Base-by-base conservation (phyloP, 495 filamentous ascomycete species). In the Penicillium nucicola region DNA sequence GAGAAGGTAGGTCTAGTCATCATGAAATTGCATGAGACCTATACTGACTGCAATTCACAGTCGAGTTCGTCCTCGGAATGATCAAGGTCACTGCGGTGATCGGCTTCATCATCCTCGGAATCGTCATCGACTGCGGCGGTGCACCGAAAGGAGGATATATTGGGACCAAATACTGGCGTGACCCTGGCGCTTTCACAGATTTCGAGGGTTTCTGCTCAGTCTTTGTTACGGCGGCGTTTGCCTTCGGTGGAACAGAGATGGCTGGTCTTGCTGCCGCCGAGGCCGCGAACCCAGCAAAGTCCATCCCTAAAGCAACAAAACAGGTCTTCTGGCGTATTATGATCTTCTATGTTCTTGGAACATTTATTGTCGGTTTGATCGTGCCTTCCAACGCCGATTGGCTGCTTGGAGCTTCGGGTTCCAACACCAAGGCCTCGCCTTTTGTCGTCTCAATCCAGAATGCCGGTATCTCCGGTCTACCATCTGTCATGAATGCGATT, bases 271-370 rank as follows among this genome's bases (percentile, higher is more conserved):
- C 85, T 42, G 87, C 86, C 14, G 85, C 86, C 19, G 85, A 90
- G 65, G 69, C 85, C 7, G 57, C 64, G 1, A 85, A 88, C 64
- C 86, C 87, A 3, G 68, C 77, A 55, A 84, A 82, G 64, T 64
- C 81, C 1, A 68, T 88, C 4, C 85, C 85, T 11, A 77, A 78
- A 22, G 85, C 86, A 17, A 81, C 81, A 57, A 87, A 87, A 69
- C 85, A 88, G 62, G 81, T 88, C 32, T 88, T 88, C 62, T 88
- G 84, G 84, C 84, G 85, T 61, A 87, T 91, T 57, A 72, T 84
- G 33, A 66, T 80, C 55, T 90, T 93, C 66, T 93, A 91, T 60
- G 75, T 93, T 43, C 65, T 90, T 8, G 80, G 78, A 41, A 80
- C 90, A 33, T 80, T 88, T 57, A 83, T 92, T 48, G 76, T 93